Base-by-base conservation (phyloP, 192 early-diverging fungal genomes). In the Coemansia sp. region DNA sequence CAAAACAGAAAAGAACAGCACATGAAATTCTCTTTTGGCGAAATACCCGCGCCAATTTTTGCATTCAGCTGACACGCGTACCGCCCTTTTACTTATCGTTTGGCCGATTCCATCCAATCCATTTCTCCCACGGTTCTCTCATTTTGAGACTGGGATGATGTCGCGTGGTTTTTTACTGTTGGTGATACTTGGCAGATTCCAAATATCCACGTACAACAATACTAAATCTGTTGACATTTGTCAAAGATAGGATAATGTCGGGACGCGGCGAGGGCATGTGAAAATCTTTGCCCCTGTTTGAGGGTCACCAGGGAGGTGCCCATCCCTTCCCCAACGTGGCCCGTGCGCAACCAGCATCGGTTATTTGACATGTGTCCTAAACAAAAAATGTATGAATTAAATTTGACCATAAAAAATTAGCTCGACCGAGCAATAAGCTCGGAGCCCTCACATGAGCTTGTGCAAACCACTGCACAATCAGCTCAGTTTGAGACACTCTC, bases 281-380 rank as follows among this genome's bases (percentile, higher is more conserved):
- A 53, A 53, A 53, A 53, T 53, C 51, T 4, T 4, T 22, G 4
- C 19, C 51, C 21, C 50, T 52, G 17, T 52, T 21, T 32, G 29
- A 35, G 32, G 32, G 32, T 35, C 32, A 35, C 7, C 32, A 8
- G 32, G 32, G 32, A 6, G 8, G 32, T 21, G 21, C 21, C 21
- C 12, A 27, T 10, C 51, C 22, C 22, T 23, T 11, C 12, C 3
- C 14, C 14, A 45, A 53, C 22, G 4, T 53, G 51, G 51, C 51
- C 51, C 51, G 51, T 53, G 51, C 51, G 12, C 58, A 11, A 14
- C 38, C 38, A 60, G n/a, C 11, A 12, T 43, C 12, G 58, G 37
- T 25, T 25, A 45, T 45, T 45, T 45, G 41, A n/a, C 41, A 3
- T 45, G 14, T 32, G 32, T 35, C 32, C 7, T 8, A 6, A 35